These are phyloP conservation scores for Cystobasidium ongulense DNA, from an alignment of 768 basidiomycete genomes.

Conservation along the genomic window DNA sequence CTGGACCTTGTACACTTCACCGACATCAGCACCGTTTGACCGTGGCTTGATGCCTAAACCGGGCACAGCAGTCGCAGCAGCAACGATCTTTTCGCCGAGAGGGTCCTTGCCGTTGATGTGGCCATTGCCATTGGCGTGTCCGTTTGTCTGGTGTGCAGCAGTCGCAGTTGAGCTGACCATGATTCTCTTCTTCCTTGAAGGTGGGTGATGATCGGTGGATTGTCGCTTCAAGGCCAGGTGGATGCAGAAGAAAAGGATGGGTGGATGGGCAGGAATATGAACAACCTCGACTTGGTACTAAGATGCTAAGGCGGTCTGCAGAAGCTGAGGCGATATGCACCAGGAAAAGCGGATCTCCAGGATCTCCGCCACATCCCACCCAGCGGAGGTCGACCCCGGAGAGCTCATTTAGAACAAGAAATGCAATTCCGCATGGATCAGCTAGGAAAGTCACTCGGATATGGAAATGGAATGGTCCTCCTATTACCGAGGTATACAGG, in stretches of 20 bases:
- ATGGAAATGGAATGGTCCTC: too few species aligned
- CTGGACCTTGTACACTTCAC: conserved; percentile 3
- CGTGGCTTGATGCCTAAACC: not conserved
- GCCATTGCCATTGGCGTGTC: not conserved
- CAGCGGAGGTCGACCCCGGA: too few species aligned
- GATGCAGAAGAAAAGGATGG: not conserved
- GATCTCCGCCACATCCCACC: too few species aligned
- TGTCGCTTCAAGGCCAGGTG: not conserved
- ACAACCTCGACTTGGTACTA: not conserved
- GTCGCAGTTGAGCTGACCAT: not conserved
- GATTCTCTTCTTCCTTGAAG: not conserved
- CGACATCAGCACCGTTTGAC: not conserved
- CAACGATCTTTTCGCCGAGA: not conserved
- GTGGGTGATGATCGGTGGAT: not conserved
- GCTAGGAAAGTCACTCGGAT: too few species aligned
- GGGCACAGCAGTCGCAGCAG: not conserved
- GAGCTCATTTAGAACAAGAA: too few species aligned
- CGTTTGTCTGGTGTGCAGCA: not conserved
- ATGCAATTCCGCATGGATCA: too few species aligned
- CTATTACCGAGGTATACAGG: too few species aligned
- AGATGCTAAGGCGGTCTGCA: too few species aligned
- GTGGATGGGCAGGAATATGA: not conserved
- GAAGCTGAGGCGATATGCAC: too few species aligned
- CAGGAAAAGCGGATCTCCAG: too few species aligned
- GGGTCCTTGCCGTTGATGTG: not conserved